Evolutionary conservation across 2,329 filamentous ascomycete genomes (phyloP).

Genomic region (Alternaria consortialis): DNA sequence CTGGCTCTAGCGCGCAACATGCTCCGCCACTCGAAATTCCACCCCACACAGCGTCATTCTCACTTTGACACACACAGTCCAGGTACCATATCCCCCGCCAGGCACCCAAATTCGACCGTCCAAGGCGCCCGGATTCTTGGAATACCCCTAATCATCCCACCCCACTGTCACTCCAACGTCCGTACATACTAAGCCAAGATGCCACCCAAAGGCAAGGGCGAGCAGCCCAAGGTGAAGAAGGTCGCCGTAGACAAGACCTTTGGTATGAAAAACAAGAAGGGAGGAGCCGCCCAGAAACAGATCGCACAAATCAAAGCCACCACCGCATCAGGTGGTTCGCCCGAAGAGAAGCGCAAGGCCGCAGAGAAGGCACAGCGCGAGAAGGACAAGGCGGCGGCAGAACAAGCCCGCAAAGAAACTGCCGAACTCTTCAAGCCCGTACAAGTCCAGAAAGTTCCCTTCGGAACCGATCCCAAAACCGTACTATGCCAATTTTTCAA

Average conservation of each 20-base stretch:
- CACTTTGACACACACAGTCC: conserved; percentile 41
- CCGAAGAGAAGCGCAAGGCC: conserved; percentile 85
- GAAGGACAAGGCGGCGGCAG: conserved; percentile 90
- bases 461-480: conserved; percentile 97
- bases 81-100: conserved; percentile 22
- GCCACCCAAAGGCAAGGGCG: conserved; percentile 70
- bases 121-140: conserved; percentile 1
- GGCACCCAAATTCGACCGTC: conserved; percentile 27
- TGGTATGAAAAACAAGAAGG: conserved; percentile 99
- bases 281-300: conserved; percentile 84
- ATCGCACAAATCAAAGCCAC: conserved; percentile 81
- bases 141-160: conserved; percentile 3
- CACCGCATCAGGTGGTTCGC: conserved; percentile 70
- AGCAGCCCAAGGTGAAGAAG: conserved; percentile 64
- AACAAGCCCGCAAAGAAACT: conserved; percentile 81
- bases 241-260: conserved; percentile 93
- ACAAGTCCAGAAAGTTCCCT: conserved; percentile 96
- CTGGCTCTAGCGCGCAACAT: conserved; percentile 27
- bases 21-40: conserved; percentile 32
- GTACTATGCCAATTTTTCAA: conserved; percentile 97
- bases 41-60: conserved; percentile 50
- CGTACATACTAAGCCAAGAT: conserved; percentile 60
- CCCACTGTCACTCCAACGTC: conserved; percentile 18
- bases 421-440: conserved; percentile 88
- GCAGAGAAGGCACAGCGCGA: conserved; percentile 72